phyloP scores from a whole-genome alignment of 1,284 basidiomycete species.

The Somion occarium region DNA sequence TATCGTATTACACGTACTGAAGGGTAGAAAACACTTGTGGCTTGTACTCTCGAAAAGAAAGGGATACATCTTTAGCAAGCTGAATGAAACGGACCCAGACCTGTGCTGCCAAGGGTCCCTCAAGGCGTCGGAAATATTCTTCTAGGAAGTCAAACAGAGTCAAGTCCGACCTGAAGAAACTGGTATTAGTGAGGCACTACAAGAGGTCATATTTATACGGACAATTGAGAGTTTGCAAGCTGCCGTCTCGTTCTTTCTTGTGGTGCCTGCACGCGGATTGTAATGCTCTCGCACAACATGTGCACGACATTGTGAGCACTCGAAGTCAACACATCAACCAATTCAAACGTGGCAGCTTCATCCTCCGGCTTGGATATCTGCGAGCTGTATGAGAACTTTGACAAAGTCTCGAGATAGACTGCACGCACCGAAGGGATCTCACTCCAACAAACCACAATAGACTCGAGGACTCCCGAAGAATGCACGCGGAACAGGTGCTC shows the following conservation, averaged over 20 bases:
- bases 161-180: constrained; percentile 49
- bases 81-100: constrained; percentile 83
- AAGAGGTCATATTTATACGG: constrained; percentile 43
- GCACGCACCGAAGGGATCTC: constrained; percentile 46
- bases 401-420: constrained; percentile 6
- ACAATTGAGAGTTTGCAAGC: constrained; percentile 56
- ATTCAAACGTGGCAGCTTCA: constrained; percentile 66
- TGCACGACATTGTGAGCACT: constrained; percentile 88
- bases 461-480: constrained; percentile 79
- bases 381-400: constrained; percentile 5
- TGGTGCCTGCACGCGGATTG: constrained; percentile 44
- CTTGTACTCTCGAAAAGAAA: constrained; percentile 59
- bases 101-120: constrained; percentile 87
- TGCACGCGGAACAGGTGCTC: constrained; percentile 85
- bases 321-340: constrained; percentile 79
- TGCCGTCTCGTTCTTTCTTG: constrained; percentile 55
- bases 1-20: constrained; percentile 41
- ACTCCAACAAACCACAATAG: constrained; percentile 78
- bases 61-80: constrained; percentile 76
- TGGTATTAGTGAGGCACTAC: background rate
- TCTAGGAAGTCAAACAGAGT: constrained; percentile 84
- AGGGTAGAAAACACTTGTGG: constrained; percentile 71
- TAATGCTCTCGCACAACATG: constrained; percentile 84
- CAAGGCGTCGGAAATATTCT: constrained; percentile 79
- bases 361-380: constrained; percentile 31